These are phyloP conservation scores for Suillus subalutaceus DNA, from an alignment of 768 basidiomycete genomes.

Conservation along the genomic window DNA sequence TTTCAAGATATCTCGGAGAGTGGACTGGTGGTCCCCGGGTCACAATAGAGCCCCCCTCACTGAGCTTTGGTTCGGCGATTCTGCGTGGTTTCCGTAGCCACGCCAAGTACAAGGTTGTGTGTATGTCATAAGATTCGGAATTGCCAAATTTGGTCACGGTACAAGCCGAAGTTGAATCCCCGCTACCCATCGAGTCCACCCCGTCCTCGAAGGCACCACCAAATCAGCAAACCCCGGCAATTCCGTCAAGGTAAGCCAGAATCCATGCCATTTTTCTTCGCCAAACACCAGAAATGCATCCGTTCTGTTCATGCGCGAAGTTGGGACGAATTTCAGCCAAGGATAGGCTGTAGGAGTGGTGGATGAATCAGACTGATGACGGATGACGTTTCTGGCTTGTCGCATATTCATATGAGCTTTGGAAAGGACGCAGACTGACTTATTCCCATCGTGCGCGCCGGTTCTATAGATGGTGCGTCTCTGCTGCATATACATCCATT, in stretches of 20 bases:
- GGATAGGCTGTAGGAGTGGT: constrained; percentile 33
- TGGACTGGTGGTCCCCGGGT: background rate
- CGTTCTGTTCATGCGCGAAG: constrained; percentile 2
- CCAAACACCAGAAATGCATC: constrained; percentile 17
- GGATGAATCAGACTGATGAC: constrained; percentile 40
- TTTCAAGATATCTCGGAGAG: background rate
- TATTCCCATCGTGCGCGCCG: background rate
- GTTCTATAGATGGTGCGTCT: constrained; percentile 30
- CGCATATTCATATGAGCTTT: constrained; percentile 17
- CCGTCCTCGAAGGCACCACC: constrained; percentile 20
- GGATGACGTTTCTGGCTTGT: constrained; percentile 40
- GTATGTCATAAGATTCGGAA: constrained; percentile 2
- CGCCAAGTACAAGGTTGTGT: too few species aligned
- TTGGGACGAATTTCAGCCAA: constrained; percentile 8
- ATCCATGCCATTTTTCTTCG: constrained; percentile 29
- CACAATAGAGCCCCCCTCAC: background rate
- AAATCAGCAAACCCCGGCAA: constrained; percentile 36
- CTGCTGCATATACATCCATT: background rate
- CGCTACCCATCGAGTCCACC: constrained; percentile 19
- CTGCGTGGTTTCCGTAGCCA: background rate
- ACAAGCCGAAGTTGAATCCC: constrained; percentile 30
- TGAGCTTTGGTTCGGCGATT: background rate
- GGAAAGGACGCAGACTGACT: constrained; percentile 23
- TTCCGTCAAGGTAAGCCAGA: constrained; percentile 62
- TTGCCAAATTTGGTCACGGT: constrained; percentile 23